Conservation (phyloP, 225 moss, liverwort and hornwort genomes). For the Ulota crispa region DNA sequence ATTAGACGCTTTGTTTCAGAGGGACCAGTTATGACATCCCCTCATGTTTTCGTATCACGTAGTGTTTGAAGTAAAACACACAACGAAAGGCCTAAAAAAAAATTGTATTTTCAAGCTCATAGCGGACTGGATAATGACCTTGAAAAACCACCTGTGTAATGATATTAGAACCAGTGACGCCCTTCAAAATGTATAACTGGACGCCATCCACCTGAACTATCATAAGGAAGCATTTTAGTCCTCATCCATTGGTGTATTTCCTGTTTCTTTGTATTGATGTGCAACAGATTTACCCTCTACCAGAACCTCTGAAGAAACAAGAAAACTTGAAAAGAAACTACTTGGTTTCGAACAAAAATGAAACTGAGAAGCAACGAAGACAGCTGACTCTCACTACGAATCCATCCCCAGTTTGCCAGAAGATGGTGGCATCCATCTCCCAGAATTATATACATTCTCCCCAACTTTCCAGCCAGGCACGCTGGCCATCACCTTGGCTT, state of each 20-base stretch:
- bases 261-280: conserved; percentile 18
- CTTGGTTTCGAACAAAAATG: conserved; percentile 42
- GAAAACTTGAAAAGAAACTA: conserved; percentile 16
- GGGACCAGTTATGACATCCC: background rate
- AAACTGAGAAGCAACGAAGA: conserved; percentile 19
- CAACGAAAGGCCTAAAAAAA: background rate
- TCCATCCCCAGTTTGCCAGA: conserved; percentile 75
- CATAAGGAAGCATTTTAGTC: conserved; percentile 7
- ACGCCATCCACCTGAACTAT: conserved; percentile 26
- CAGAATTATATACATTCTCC: conserved; percentile 83
- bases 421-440: conserved; percentile 94
- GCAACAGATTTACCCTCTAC: conserved; percentile 14
- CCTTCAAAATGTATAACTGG: conserved; percentile 14
- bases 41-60: background rate
- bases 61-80: background rate
- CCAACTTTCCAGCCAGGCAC: conserved; percentile 96
- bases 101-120: background rate
- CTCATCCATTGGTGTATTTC: conserved; percentile 19
- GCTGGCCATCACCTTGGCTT: conserved; percentile 79
- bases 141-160: conserved; percentile 2
- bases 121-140: background rate
- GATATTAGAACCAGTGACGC: conserved; percentile 14
- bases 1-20: background rate
- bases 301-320: conserved; percentile 13
- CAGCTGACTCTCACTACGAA: conserved; percentile 24